Conservation (phyloP, 352 stramenopile species). For the Pythium dissotocum region DNA sequence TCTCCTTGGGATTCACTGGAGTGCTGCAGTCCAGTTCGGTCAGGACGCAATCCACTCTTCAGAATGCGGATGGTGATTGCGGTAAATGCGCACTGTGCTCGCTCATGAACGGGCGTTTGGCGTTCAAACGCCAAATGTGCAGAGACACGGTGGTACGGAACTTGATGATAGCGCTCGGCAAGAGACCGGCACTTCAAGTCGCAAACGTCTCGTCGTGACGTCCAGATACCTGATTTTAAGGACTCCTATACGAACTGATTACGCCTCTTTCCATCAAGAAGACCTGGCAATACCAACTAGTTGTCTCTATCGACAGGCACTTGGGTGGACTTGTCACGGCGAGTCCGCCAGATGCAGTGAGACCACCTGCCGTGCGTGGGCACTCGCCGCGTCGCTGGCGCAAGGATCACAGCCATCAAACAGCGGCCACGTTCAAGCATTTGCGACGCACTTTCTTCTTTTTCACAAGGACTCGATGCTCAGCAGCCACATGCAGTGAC, state of each 20-base stretch:
- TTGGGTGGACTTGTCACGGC: background rate
- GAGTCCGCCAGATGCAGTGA: background rate
- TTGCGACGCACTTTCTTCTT: background rate
- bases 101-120: background rate
- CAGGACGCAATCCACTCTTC: no score
- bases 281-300: background rate
- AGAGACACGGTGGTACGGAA: constrained; percentile 1
- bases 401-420: constrained; percentile 1
- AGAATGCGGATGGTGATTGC: background rate
- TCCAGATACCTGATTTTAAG: background rate
- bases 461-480: background rate
- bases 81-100: background rate
- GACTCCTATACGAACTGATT: background rate
- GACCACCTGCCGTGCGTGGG: background rate
- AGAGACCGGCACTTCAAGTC: background rate
- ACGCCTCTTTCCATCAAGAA: background rate
- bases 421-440: background rate
- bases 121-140: background rate
- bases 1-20: no score
- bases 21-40: no score
- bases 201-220: background rate
- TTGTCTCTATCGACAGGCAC: background rate
- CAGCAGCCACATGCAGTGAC: background rate
- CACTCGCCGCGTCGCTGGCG: background rate
- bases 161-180: background rate